These are phyloP conservation scores for Naematelia aurantialba DNA, from an alignment of 768 basidiomycete genomes.

Conservation along the genomic window DNA sequence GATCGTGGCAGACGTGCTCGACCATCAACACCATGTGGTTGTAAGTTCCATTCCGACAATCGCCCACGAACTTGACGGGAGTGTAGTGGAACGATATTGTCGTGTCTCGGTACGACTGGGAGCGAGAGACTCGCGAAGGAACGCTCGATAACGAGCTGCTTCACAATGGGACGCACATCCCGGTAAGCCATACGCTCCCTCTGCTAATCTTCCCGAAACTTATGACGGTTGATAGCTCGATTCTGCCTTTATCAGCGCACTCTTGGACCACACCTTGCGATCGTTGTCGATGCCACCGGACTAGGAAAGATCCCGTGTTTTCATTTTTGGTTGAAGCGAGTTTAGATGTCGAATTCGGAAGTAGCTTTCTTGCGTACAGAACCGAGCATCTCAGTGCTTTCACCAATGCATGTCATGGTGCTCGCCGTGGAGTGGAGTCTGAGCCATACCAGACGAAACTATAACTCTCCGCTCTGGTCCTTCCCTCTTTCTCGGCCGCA, in stretches of 20 bases:
- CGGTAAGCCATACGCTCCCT: background rate
- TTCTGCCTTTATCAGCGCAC: background rate
- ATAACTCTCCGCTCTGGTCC: constrained; percentile 35
- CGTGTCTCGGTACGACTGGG: background rate
- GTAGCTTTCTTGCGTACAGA: too few relatives aligned
- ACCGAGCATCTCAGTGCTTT: too few relatives aligned
- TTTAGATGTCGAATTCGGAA: too few relatives aligned
- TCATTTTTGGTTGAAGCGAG: too few relatives aligned
- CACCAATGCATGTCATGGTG: background rate
- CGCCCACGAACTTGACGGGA: background rate
- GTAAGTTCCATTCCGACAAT: too few relatives aligned
- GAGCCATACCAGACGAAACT: constrained; percentile 20
- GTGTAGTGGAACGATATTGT: background rate
- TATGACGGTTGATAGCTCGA: background rate
- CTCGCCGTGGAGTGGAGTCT: background rate
- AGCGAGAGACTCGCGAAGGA: background rate
- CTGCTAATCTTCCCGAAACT: background rate
- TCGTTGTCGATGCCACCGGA: too few relatives aligned
- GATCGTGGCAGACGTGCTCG: constrained; percentile 8
- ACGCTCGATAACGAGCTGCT: background rate
- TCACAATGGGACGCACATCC: background rate
- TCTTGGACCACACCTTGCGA: background rate
- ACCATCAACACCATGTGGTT: constrained; percentile 10
- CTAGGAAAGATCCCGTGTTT: too few relatives aligned
- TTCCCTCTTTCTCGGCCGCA: background rate